Base-by-base conservation (phyloP, 257 asterid species). In the Ehretia macrophylla region DNA sequence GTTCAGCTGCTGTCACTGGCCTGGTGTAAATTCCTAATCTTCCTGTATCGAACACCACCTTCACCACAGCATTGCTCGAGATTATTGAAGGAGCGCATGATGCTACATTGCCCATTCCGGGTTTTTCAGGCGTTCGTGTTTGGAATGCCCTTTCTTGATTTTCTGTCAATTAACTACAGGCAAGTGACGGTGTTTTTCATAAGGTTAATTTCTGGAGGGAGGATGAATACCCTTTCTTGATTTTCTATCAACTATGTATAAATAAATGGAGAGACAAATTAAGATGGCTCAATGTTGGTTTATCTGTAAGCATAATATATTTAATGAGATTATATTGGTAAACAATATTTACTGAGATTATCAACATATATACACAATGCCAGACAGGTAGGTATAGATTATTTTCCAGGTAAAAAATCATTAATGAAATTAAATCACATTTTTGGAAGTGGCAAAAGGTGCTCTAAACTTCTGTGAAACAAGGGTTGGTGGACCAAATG, bases 51-150 rank as follows among this genome's bases (percentile, higher is more conserved):
- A 75, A 73, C 10, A 83, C 40, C 0, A 86, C 79, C 32, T 73
- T 86, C 4, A 79, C 75, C 35, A 50, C 83, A 1, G 75, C 64
- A 47, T 16, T 58, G 19, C 32, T 51, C 1, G 78, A 69, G 73
- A 67, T 69, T 46, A 80, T 67, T 59, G 86, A 76, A 32, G 95
- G 85, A 27, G 83, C 87, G 62, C 92, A 83, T 19, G 77, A 55
- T 69, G 87, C 92, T 39, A 67, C 82, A 68, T 86, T 86, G 5
- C 95, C 95, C 95, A 83, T 84, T 19, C 38, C n/a, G n/a, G 11
- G 14, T 42, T 42, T 11, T 35, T 55, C 14, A 5, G n/a, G 12
- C 3, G 55, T n/a, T n/a, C n/a, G n/a, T n/a, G n/a, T n/a, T n/a
- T n/a, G n/a, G 42, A 27, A 45, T 6, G 8, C 21, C 17, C 17